Evolutionary conservation across 106 monocot genomes (phyloP), one percentile per base, ranked within the genome.

Genomic region (Allium sativum): DNA sequence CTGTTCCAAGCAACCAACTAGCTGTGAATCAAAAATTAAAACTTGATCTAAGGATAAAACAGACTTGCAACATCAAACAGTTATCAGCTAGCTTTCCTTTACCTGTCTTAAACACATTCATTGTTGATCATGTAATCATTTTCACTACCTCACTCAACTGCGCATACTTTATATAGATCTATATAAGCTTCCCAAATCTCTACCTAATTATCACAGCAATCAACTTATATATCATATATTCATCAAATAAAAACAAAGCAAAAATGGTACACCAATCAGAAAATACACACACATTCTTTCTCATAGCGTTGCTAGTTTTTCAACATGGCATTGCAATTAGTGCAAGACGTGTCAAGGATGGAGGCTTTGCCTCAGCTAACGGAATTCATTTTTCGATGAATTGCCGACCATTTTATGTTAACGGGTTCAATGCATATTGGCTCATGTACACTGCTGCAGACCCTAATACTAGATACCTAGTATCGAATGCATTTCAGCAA

Each of bases 401-500:
- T 9, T 71, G 82, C 5, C 50, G 57, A 15, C 74, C 68, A 10
- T 67, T 82, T 58, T 72, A 74, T 64, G 42, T 68, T 15, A 75
- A 82, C 18, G 82, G 82, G 7, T 82, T 82, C 68, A 82, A 78
- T 18, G 70, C 78, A 13, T 82, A 82, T 64, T 82, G 82, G 87
- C 53, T 88, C 8, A 88, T 88, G 87, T 59, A 68, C 59, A 56
- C 67, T 56, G 83, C 87, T 1, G 70, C 74, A 0, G 69, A 80
- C 56, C 74, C 79, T 3, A 10, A 44, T 0, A 74, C 69, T 42
- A 68, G 77, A 48, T 53, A 52, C 47, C 79, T 77, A 59, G 80
- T 83, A 50, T 69, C 83, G 10, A 9, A 11, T 8, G 69, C 72
- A 17, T 69, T 88, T 18, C 47, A 53, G 0, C 58, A 83, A 55